Conservation (phyloP, 306 rosid species). For the Hippophae rhamnoides region DNA sequence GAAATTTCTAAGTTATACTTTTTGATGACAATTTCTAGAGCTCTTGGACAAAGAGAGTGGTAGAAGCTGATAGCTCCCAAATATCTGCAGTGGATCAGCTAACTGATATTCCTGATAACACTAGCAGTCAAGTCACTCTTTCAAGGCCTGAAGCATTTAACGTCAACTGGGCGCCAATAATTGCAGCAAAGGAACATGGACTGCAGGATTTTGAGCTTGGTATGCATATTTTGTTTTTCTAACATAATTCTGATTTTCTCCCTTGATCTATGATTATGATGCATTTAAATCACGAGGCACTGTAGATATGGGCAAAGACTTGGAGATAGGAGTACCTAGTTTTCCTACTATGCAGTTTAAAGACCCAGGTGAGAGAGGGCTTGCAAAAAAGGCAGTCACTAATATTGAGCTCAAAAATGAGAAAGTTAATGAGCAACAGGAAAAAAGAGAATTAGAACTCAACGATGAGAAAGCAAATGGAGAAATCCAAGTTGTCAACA, state of each 20-base stretch:
- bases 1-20: background rate
- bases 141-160: conserved; percentile 28
- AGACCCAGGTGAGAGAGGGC: conserved; percentile 7
- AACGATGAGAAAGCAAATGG: conserved; percentile 23
- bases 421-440: conserved; percentile 20
- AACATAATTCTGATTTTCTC: too few relatives aligned
- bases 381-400: conserved; percentile 6
- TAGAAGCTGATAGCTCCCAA: conserved; percentile 35
- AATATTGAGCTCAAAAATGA: conserved; percentile 11
- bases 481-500: conserved; percentile 11
- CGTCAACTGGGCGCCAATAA: conserved; percentile 24
- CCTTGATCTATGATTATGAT: background rate
- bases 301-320: conserved; percentile 41
- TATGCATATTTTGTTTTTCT: conserved; percentile 14
- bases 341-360: conserved; percentile 11
- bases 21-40: conserved; percentile 15
- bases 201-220: conserved; percentile 35
- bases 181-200: conserved; percentile 29
- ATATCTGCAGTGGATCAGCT: conserved; percentile 27
- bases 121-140: conserved; percentile 34
- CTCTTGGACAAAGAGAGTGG: conserved; percentile 31
- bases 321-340: conserved; percentile 31
- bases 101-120: conserved; percentile 38
- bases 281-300: conserved; percentile 21
- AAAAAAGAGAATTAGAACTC: conserved; percentile 25